These are phyloP conservation scores for Yamadazyma atmosphaerica DNA, from an alignment of 1,139 yeast species.

Conservation along the genomic window DNA sequence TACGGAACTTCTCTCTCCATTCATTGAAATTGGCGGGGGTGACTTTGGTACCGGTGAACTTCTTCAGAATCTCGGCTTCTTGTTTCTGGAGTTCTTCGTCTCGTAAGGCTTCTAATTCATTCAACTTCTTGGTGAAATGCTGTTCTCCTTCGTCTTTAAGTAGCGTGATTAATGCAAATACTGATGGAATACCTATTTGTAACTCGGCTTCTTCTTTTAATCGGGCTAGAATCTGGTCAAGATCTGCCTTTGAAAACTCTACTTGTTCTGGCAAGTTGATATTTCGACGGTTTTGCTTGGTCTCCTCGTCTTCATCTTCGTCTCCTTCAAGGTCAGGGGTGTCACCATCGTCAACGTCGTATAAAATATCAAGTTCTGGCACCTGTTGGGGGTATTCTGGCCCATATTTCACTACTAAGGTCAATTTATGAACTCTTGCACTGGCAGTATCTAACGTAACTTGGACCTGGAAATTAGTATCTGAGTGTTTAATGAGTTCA, in stretches of 20 bases:
- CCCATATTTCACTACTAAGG: slow-evolving; percentile 65
- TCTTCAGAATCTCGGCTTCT: slow-evolving; percentile 70
- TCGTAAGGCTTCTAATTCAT: slow-evolving; percentile 54
- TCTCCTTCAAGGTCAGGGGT: slow-evolving; percentile 35
- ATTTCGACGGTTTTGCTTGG: slow-evolving; percentile 38
- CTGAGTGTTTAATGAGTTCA: slow-evolving; percentile 54
- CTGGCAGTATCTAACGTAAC: slow-evolving; percentile 59
- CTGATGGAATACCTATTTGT: slow-evolving; percentile 84
- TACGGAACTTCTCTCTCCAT: slow-evolving; percentile 72
- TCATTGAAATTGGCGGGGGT: slow-evolving; percentile 65
- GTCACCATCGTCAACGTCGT: slow-evolving; percentile 33
- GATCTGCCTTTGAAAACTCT: slow-evolving; percentile 49
- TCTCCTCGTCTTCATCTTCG: slow-evolving; percentile 47
- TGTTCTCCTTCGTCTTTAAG: slow-evolving; percentile 80
- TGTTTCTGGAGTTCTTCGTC: slow-evolving; percentile 58
- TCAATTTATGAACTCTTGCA: slow-evolving; percentile 51
- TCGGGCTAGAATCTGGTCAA: slow-evolving; percentile 37
- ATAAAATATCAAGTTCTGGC: slow-evolving; percentile 49
- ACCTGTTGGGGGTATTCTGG: slow-evolving; percentile 68
- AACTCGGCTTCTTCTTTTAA: slow-evolving; percentile 66
- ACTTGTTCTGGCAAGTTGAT: slow-evolving; percentile 58
- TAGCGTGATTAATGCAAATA: slow-evolving; percentile 73
- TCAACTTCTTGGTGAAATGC: slow-evolving; percentile 57
- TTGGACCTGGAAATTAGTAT: slow-evolving; percentile 47
- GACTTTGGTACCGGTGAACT: slow-evolving; percentile 77